These are phyloP conservation scores for Tetracladium setigerum DNA, from an alignment of 495 filamentous ascomycete genomes.

Conservation along the genomic window DNA sequence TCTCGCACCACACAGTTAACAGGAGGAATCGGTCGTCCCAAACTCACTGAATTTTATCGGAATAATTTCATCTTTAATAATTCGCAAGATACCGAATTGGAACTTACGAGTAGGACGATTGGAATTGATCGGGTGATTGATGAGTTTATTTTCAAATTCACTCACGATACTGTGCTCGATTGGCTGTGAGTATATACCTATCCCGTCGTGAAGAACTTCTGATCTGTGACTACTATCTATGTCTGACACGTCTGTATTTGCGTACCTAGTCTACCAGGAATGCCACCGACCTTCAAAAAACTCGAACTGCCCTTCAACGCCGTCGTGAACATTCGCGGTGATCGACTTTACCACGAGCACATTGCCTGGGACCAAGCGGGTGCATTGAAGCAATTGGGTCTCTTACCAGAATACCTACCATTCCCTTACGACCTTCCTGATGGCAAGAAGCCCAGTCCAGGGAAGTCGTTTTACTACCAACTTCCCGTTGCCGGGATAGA, in stretches of 20 bases:
- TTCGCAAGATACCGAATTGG: conserved; percentile 57
- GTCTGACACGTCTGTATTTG: too few species aligned
- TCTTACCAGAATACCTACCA: conserved; percentile 53
- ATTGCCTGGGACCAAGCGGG: conserved; percentile 86
- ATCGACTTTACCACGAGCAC: conserved; percentile 72
- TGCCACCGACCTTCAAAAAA: conserved; percentile 59
- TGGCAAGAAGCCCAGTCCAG: conserved; percentile 28
- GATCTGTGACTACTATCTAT: too few species aligned
- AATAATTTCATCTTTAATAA: conserved; percentile 67
- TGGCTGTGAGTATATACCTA: conserved; percentile 50
- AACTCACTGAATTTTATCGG: conserved; percentile 65
- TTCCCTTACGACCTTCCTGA: conserved; percentile 46
- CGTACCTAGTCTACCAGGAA: conserved; percentile 46
- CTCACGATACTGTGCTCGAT: conserved; percentile 62
- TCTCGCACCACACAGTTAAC: conserved; percentile 29
- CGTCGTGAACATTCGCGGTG: conserved; percentile 67
- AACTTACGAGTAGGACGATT: conserved; percentile 64
- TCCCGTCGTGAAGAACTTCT: conserved; percentile 3
- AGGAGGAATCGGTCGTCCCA: conserved; percentile 63
- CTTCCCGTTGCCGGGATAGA: conserved; percentile 66
- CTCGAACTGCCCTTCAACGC: conserved; percentile 67
- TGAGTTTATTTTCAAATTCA: conserved; percentile 54
- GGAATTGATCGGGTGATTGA: conserved; percentile 49
- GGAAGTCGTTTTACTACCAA: conserved; percentile 46
- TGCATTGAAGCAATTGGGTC: conserved; percentile 67